Base-by-base conservation (phyloP, 2,329 filamentous ascomycete species). In the Aspergillus transmontanensis region DNA sequence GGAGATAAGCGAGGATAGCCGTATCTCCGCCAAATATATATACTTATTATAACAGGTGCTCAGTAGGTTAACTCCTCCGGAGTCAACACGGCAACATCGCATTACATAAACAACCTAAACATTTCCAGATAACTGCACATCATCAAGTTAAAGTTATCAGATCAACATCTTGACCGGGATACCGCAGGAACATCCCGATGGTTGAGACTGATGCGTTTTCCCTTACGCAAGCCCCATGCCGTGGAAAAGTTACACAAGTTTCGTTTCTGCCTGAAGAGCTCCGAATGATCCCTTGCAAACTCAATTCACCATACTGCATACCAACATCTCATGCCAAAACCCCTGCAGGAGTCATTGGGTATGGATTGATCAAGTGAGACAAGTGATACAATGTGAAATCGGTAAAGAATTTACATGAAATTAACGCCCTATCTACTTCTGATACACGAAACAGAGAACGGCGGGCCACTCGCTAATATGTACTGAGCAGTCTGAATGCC, bases 51-150 rank as follows among this genome's bases (percentile, higher is more conserved):
- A 1, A 16, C 34, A 3, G 0, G 16, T 10, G 14, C 16, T 4
- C 3, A 11, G 4, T 3, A n/a, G 2, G 7, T 1, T 3, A 19
- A n/a, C 6, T 10, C 3, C n/a, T n/a, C 6, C 39, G 5, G 6
- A 9, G 39, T 41, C 39, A 9, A n/a, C 9, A 41, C 16, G 14
- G 34, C 34, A 36, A 16, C 6, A 16, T 6, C 14, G 16, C 14
- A 36, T 5, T 6, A 11, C 0, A 11, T 34, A 34, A 34, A 34
- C 11, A 11, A 34, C 32, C 10, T 4, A 12, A 36, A 36, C 14
- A 36, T 14, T 10, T n/a, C 16, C 6, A 41, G n/a, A 19, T 4
- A 9, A 10, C 19, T 3, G 2, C 6, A 12, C 4, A n/a, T 14
- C n/a, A 16, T 46, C n/a, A 23, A 12, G 23, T 19, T 19, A 48